Base-by-base conservation (phyloP, 2,329 filamentous ascomycete genomes). In the Plectosphaerella sp. region DNA sequence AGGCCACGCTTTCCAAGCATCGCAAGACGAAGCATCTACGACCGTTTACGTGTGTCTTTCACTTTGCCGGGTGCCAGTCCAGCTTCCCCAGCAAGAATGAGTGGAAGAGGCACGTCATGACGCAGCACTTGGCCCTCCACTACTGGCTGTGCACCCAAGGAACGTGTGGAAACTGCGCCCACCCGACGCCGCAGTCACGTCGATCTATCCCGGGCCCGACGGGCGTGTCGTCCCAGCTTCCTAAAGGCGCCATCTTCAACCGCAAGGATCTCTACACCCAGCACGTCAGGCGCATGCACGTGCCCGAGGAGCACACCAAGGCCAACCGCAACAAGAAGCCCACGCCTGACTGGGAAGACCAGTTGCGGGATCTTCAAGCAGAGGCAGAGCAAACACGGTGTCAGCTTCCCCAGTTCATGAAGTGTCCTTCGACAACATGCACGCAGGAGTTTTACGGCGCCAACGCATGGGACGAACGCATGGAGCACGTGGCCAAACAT, bases 221-320 rank as follows among this genome's bases (percentile, higher is more conserved):
- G 48, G 25, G 51, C 49, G 24, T 46, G 56, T 5, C 51, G 47
- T 16, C 41, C 4, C 60, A 61, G 11, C 69, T 76, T 6, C 72
- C 73, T 39, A 84, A 87, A 60, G 85, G 77, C n/a, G 70, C 72
- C 33, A 75, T 79, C 61, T 96, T 96, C 75, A 95, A 95, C 69
- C 87, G 92, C 62, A 96, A 95, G 66, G 92, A 97, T 62, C 81
- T 97, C 10, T 96, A 92, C 72, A 90, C 87, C 0, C 91, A 96
- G 62, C 93, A 97, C 64, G 78, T 93, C 2, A 82, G 89, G 6
- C 87, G 93, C 46, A 95, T 95, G 89, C 92, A 97, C 64, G 75
- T 80, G 0, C 79, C 81, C 0, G 67, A 76, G 51, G 56, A 67
- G 2, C 59, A 72, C 45, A 71, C 70, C 53, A 71, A 68, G 50